These are phyloP conservation scores for Yamadazyma friedrichii DNA, from an alignment of 1,139 yeast species.

Conservation along the genomic window DNA sequence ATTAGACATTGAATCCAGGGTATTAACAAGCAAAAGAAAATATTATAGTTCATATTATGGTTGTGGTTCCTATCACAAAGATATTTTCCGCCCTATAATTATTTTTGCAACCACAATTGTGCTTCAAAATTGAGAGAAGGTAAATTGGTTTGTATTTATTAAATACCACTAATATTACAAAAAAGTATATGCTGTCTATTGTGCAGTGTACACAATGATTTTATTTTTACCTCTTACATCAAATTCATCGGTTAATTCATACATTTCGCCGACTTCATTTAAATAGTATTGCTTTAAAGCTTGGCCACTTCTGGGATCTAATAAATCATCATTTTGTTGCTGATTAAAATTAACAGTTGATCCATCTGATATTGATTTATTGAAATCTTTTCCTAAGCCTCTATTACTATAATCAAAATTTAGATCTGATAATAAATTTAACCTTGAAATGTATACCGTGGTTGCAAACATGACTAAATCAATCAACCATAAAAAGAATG, in stretches of 20 bases:
- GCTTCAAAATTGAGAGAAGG: not conserved
- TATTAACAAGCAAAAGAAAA: slow-evolving; percentile 1
- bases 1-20: slow-evolving; percentile 1
- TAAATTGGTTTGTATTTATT: not conserved
- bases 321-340: slow-evolving; percentile 9
- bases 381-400: slow-evolving; percentile 19
- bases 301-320: slow-evolving; percentile 17
- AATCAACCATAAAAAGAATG: slow-evolving; percentile 41
- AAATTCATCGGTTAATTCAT: slow-evolving; percentile 26
- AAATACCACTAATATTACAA: slow-evolving; percentile 3
- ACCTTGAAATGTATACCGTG: slow-evolving; percentile 39
- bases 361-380: slow-evolving; percentile 13
- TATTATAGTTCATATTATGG: not conserved
- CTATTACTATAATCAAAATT: slow-evolving; percentile 33
- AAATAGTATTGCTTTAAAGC: slow-evolving; percentile 29
- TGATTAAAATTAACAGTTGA: slow-evolving; percentile 9
- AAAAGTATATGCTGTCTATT: slow-evolving; percentile 2
- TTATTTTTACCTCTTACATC: slow-evolving; percentile 29
- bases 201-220: slow-evolving; percentile 34
- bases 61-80: not conserved
- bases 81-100: not conserved
- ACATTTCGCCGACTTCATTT: slow-evolving; percentile 37
- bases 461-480: slow-evolving; percentile 41
- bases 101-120: not conserved
- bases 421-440: slow-evolving; percentile 35